Conservation (phyloP, 306 rosid species). For the Begonia loranthoides region DNA sequence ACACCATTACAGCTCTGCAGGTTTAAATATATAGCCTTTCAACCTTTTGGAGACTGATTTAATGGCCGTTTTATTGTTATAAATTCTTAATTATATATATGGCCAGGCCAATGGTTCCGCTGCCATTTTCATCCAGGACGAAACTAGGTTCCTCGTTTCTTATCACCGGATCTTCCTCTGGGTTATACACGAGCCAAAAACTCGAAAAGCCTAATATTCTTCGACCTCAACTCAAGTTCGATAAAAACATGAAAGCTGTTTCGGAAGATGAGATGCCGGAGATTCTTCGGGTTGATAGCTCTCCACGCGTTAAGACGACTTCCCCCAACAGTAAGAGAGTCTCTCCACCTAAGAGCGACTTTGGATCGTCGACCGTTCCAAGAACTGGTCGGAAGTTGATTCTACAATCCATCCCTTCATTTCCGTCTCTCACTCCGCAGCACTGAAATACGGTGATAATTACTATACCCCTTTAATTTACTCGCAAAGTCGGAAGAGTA, state of each 20-base stretch:
- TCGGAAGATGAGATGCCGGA: conserved; percentile 54
- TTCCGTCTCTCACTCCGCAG: conserved; percentile 71
- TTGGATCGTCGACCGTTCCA: conserved; percentile 46
- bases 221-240: conserved; percentile 30
- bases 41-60: too few relatives aligned
- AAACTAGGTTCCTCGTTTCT: conserved; percentile 58
- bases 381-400: conserved; percentile 73
- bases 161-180: conserved; percentile 40
- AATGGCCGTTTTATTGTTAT: conserved; percentile 2
- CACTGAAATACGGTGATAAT: conserved; percentile 21
- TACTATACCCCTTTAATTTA: conserved; percentile 2
- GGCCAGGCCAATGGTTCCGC: conserved; percentile 35
- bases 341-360: conserved; percentile 49
- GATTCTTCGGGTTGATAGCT: conserved; percentile 29
- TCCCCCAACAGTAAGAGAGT: conserved; percentile 87
- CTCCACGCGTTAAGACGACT: conserved; percentile 47
- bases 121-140: conserved; percentile 49
- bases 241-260: conserved; percentile 23
- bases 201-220: conserved; percentile 37
- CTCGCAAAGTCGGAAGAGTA: conserved; percentile 9
- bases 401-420: conserved; percentile 71
- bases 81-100: conserved; percentile 3
- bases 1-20: conserved; percentile 59
- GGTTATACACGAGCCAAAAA: conserved; percentile 32
- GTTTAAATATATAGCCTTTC: conserved; percentile 18